Conservation (phyloP, 768 basidiomycete genomes). For the Kwoniella botswanensis region DNA sequence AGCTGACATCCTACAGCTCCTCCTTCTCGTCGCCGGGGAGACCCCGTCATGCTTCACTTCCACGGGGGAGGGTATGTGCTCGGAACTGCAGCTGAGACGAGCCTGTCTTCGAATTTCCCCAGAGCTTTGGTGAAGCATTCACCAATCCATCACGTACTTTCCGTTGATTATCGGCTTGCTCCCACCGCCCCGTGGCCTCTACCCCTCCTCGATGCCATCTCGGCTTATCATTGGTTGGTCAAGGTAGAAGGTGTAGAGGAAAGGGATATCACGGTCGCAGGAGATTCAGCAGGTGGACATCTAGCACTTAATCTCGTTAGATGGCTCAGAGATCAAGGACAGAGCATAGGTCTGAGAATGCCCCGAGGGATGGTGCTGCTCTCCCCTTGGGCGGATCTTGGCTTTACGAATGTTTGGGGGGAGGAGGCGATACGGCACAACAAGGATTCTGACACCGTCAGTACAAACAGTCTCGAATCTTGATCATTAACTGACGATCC, state of each 20-base stretch:
- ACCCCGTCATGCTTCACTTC: slow-evolving; percentile 47
- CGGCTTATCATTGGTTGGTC: slow-evolving; percentile 81
- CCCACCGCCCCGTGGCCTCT: slow-evolving; percentile 94
- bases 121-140: slow-evolving; percentile 44
- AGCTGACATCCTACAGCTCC: slow-evolving; percentile 10
- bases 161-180: slow-evolving; percentile 87
- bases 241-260: slow-evolving; percentile 78
- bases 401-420: slow-evolving; percentile 50
- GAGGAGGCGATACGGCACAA: slow-evolving; percentile 38
- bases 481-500: too few species aligned
- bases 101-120: slow-evolving; percentile 42
- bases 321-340: slow-evolving; percentile 86
- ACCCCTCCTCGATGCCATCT: slow-evolving; percentile 81
- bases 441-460: slow-evolving; percentile 41
- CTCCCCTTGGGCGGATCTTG: slow-evolving; percentile 92
- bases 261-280: slow-evolving; percentile 73
- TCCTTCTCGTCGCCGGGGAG: slow-evolving; percentile 20
- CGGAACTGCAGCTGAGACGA: slow-evolving; percentile 52
- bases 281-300: slow-evolving; percentile 94
- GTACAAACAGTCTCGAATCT: background rate
- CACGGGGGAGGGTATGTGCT: slow-evolving; percentile 52
- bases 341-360: slow-evolving; percentile 62
- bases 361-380: slow-evolving; percentile 85
- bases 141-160: slow-evolving; percentile 48
- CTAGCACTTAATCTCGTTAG: slow-evolving; percentile 80